Percentiles rank a stretch among this genome's conserved stretches.
Evolutionary conservation across 1,284 basidiomycete genomes (phyloP).

Genomic region (Apiotrichum gamsii): DNA sequence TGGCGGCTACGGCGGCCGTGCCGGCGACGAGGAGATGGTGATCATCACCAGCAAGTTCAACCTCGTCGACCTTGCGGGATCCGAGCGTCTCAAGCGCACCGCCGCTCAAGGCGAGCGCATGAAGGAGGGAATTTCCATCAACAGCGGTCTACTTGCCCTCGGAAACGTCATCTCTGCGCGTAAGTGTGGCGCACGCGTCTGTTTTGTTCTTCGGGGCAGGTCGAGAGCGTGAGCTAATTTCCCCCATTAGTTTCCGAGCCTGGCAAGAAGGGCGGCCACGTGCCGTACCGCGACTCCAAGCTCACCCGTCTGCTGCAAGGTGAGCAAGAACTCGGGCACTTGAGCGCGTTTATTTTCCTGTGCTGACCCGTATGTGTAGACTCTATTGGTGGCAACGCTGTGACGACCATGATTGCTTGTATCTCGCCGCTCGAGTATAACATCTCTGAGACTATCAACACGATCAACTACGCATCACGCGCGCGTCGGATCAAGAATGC

Average conservation of each 20-base stretch:
- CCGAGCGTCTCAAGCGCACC: conserved; percentile 90
- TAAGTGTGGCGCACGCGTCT: conserved; percentile 18
- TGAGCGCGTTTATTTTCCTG: too few species aligned
- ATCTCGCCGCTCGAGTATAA: conserved; percentile 92
- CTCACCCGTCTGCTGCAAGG: conserved; percentile 80
- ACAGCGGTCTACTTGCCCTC: conserved; percentile 89
- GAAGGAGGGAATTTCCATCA: conserved; percentile 96
- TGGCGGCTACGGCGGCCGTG: conserved; percentile 54
- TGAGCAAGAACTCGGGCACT: neutral
- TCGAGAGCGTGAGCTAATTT: conserved; percentile 10
- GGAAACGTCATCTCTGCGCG: conserved; percentile 94
- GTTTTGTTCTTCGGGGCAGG: neutral
- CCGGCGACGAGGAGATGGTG: conserved; percentile 67
- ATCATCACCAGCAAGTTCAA: conserved; percentile 94
- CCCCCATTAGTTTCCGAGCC: conserved; percentile 73
- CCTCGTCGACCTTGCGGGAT: conserved; percentile 95
- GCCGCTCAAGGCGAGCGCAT: conserved; percentile 89
- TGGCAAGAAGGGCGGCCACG: conserved; percentile 57
- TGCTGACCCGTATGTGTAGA: conserved; percentile 48
- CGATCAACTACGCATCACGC: conserved; percentile 95
- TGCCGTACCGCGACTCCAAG: conserved; percentile 97
- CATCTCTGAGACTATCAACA: conserved; percentile 88
- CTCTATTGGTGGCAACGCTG: conserved; percentile 95
- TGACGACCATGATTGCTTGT: conserved; percentile 98
- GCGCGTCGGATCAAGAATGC: conserved; percentile 96